These are phyloP conservation scores for Crithidia mellificae DNA, from an alignment of 208 protist species.

Conservation along the genomic window DNA sequence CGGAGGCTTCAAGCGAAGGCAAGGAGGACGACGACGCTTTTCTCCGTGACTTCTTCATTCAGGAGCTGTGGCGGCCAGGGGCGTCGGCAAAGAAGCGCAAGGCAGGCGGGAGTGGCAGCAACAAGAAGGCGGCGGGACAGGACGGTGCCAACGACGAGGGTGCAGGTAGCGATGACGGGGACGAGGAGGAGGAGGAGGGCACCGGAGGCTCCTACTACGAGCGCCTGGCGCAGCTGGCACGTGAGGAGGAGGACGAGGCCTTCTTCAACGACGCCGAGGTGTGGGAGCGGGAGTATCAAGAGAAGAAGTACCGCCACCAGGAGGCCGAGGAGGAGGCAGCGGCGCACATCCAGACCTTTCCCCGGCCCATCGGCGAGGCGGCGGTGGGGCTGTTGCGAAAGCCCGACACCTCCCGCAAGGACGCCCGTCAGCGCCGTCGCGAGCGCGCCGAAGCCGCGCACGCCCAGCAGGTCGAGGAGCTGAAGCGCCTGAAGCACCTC, in stretches of 20 bases:
- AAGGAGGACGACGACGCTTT: constrained; percentile 49
- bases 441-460: constrained; percentile 69
- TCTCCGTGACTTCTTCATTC: constrained; percentile 72
- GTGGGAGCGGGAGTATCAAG: constrained; percentile 87
- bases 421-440: constrained; percentile 75
- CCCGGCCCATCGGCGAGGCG: constrained; percentile 74
- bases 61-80: constrained; percentile 68
- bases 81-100: constrained; percentile 6
- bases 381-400: constrained; percentile 75
- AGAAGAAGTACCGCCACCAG: constrained; percentile 87
- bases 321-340: constrained; percentile 55
- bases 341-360: constrained; percentile 66
- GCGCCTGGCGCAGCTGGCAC: constrained; percentile 60
- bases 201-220: constrained; percentile 43
- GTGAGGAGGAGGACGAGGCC: constrained; percentile 77
- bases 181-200: constrained; percentile 37
- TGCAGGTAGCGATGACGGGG: constrained; percentile 17
- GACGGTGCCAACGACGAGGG: constrained; percentile 5
- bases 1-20: not conserved
- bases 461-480: constrained; percentile 75
- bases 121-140: not conserved
- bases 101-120: no score
- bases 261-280: constrained; percentile 84
- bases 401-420: constrained; percentile 70
- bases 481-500: constrained; percentile 89